Conservation (phyloP, 768 basidiomycete genomes). For the Amanita phalloides region DNA sequence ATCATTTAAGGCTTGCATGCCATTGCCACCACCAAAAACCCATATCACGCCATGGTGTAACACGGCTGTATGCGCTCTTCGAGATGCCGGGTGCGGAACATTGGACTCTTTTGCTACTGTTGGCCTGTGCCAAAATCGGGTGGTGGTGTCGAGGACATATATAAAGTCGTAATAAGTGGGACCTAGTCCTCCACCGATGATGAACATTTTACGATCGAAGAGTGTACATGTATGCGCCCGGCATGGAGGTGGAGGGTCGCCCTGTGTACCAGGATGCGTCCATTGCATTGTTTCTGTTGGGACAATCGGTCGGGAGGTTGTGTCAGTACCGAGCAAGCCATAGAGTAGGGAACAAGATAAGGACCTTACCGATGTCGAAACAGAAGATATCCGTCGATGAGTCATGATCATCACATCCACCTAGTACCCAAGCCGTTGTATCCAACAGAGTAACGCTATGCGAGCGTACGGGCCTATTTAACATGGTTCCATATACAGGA, state of each 20-base stretch:
- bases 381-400: slow-evolving; percentile 70
- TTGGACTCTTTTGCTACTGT: slow-evolving; percentile 14
- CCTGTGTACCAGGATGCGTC: slow-evolving; percentile 65
- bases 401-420: slow-evolving; percentile 78
- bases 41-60: slow-evolving; percentile 62
- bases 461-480: slow-evolving; percentile 62
- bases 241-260: slow-evolving; percentile 74
- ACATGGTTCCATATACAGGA: slow-evolving; percentile 63
- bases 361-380: slow-evolving; percentile 65
- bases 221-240: slow-evolving; percentile 84
- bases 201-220: slow-evolving; percentile 67
- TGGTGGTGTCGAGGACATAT: slow-evolving; percentile 72
- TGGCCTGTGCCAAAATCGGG: slow-evolving; percentile 55
- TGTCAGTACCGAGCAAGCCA: background rate
- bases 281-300: slow-evolving; percentile 78
- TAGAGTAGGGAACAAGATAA: background rate
- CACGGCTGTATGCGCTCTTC: slow-evolving; percentile 85
- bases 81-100: slow-evolving; percentile 42
- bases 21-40: slow-evolving; percentile 93
- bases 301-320: background rate
- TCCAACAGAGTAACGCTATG: slow-evolving; percentile 83
- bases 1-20: slow-evolving; percentile 81
- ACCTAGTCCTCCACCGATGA: slow-evolving; percentile 85
- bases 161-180: slow-evolving; percentile 74
- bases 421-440: slow-evolving; percentile 76